Evolutionary conservation across 2,329 filamentous ascomycete genomes (phyloP).

Genomic region (Teratosphaeria viscida): DNA sequence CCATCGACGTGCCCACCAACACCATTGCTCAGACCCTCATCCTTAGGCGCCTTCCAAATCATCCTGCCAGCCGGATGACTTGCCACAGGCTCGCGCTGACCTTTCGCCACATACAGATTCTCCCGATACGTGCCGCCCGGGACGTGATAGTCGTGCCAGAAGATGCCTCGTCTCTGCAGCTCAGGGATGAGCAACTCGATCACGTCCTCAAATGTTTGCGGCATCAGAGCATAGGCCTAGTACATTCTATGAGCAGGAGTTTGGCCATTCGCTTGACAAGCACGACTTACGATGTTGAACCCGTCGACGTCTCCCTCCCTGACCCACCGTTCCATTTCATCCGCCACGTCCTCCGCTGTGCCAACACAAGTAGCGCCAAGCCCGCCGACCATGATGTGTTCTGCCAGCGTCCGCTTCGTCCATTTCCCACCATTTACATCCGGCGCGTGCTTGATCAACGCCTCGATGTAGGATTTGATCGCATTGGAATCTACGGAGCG

Average conservation of each 20-base stretch:
- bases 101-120: constrained; percentile 34
- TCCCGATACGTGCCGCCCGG: constrained; percentile 51
- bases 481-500: constrained; percentile 44
- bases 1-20: constrained; percentile 1
- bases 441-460: constrained; percentile 29
- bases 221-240: constrained; percentile 50
- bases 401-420: constrained; percentile 61
- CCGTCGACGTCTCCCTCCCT: constrained; percentile 61
- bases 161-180: constrained; percentile 47
- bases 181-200: constrained; percentile 56
- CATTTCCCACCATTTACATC: constrained; percentile 29
- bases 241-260: neutral
- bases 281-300: constrained; percentile 50
- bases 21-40: neutral
- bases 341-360: constrained; percentile 44
- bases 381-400: constrained; percentile 59
- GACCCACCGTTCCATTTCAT: constrained; percentile 42
- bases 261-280: no score
- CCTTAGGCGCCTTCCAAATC: constrained; percentile 19
- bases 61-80: constrained; percentile 46
- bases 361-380: constrained; percentile 57
- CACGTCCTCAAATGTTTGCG: constrained; percentile 58
- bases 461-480: constrained; percentile 32
- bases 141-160: constrained; percentile 45
- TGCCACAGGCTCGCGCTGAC: constrained; percentile 33